Evolutionary conservation across 768 basidiomycete genomes (phyloP), one percentile per base, ranked within the genome.

Genomic region (Xerocomellus chrysenteron): DNA sequence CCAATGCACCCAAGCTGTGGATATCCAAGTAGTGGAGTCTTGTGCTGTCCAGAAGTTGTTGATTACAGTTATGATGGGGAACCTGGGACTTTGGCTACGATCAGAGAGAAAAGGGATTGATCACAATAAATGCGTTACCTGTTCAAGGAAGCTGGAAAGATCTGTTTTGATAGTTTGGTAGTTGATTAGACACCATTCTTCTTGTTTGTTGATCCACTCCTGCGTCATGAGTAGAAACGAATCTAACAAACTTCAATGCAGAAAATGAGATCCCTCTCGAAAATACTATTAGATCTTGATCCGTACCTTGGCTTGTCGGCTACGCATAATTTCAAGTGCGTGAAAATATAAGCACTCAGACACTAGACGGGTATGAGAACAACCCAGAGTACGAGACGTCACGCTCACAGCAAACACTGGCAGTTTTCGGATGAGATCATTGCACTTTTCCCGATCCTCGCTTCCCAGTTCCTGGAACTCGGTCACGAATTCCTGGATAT

Each of bases 181-280:
- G 48, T 70, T 56, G 42, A 62, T 19, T 1, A 70, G 41, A 43
- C 68, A 70, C 69, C 68, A 70, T 36, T 59, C 60, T 7, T 64
- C 64, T 19, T 47, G 40, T 32, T 49, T 56, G 24, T 61, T 40
- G 32, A 51, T 57, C 68, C 68, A 70, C 17, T 62, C 62, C 30
- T 54, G 55, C 36, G 57, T 54, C 56, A 40, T 45, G 28, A 35
- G 36, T 16, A 60, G 47, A 28, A 70, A 61, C 26, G 57, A 55
- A 32, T 59, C 52, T 4, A 61, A 36, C 55, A 66, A 43, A 36
- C 68, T 70, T 57, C 5, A n/a, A 19, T 10, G n/a, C 1, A 7
- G 17, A 43, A 30, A 30, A 46, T 53, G 30, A 59, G 51, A 42
- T 28, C 26, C 19, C 30, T 35, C 26, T 9, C 10, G 30, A 19